These are phyloP conservation scores for Mimosa bimucronata DNA, from an alignment of 306 rosid species.

Conservation along the genomic window DNA sequence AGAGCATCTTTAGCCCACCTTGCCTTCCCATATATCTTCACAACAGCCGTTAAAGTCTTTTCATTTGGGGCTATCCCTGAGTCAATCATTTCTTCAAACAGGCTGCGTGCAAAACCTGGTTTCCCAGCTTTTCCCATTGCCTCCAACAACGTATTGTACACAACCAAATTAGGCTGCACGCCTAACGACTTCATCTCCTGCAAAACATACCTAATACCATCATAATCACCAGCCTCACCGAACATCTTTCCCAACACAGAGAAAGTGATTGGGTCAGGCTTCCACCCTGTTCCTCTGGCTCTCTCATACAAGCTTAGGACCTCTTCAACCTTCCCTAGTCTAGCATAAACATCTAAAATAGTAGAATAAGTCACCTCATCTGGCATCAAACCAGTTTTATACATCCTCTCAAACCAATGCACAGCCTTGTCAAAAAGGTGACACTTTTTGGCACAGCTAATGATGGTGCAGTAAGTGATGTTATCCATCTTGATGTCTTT, in stretches of 20 bases:
- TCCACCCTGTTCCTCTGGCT: constrained; percentile 95
- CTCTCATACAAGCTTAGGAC: constrained; percentile 82
- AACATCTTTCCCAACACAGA: constrained; percentile 92
- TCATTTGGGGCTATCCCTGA: constrained; percentile 75
- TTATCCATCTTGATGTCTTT: constrained; percentile 67
- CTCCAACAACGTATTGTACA: constrained; percentile 89
- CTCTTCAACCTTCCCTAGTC: constrained; percentile 81
- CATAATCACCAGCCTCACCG: constrained; percentile 93
- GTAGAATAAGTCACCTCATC: constrained; percentile 97
- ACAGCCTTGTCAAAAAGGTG: constrained; percentile 70
- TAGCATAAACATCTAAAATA: constrained; percentile 89
- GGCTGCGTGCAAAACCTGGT: constrained; percentile 85
- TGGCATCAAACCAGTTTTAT: constrained; percentile 90
- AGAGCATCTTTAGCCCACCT: constrained; percentile 89
- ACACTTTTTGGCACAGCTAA: constrained; percentile 81
- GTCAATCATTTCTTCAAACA: constrained; percentile 85
- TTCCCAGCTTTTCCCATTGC: constrained; percentile 96
- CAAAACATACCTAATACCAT: constrained; percentile 85
- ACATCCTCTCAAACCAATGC: constrained; percentile 96
- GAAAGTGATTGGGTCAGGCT: constrained; percentile 76
- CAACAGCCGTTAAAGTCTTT: constrained; percentile 80
- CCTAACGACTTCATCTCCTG: constrained; percentile 82
- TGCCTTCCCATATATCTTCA: constrained; percentile 92
- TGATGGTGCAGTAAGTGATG: constrained; percentile 87
- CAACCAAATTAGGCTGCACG: constrained; percentile 83